A percentile compares a stretch with the other conserved stretches of the same genome.
Evolutionary conservation across 257 asterid genomes (phyloP).

Genomic region (Petunia axillaris): DNA sequence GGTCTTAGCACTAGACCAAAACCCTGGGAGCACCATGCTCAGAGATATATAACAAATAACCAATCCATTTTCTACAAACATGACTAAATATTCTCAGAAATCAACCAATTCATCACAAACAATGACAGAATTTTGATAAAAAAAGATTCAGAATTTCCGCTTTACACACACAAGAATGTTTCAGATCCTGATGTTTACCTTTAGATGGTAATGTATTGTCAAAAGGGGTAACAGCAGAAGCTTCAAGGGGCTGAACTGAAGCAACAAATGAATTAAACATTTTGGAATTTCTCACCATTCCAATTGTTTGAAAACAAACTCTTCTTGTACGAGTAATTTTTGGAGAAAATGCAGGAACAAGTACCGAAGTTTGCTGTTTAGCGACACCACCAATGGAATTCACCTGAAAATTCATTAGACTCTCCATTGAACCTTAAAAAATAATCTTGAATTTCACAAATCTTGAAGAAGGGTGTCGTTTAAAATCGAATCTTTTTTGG

Average conservation of each 20-base stretch:
- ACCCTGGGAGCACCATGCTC: no score
- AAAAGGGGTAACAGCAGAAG: constrained; percentile 44
- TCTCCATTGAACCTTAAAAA: constrained; percentile 67
- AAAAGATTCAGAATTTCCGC: neutral
- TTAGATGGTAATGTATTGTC: constrained; percentile 75
- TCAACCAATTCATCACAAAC: neutral
- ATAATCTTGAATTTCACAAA: constrained; percentile 4
- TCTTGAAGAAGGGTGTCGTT: neutral
- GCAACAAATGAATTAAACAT: constrained; percentile 52
- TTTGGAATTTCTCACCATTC: constrained; percentile 46
- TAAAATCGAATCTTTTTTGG: neutral
- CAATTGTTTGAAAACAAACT: constrained; percentile 30
- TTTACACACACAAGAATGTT: neutral
- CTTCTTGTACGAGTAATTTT: constrained; percentile 40
- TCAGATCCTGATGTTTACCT: constrained; percentile 43
- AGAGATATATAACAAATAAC: no score
- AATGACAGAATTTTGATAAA: no score
- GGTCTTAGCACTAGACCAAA: no score
- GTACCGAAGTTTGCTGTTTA: constrained; percentile 33
- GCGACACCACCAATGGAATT: constrained; percentile 42
- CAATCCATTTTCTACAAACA: neutral
- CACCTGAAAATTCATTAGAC: constrained; percentile 54
- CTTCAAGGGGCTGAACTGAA: constrained; percentile 64
- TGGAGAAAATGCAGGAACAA: constrained; percentile 40
- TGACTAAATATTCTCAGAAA: neutral